Base-by-base conservation (phyloP, 164 flowering plant species). In the Magnolia sinica region DNA sequence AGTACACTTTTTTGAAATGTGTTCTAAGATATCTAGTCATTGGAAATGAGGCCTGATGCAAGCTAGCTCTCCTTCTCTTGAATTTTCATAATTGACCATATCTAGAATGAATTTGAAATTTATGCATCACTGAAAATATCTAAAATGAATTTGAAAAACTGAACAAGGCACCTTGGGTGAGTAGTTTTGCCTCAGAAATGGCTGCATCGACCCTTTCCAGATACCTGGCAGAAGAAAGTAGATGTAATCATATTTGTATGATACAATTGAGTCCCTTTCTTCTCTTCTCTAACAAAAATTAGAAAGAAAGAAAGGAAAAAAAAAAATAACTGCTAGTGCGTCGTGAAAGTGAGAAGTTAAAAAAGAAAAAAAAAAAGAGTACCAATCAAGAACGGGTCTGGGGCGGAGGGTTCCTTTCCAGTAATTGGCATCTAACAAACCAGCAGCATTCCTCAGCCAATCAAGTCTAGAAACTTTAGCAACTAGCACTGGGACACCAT, bases 311-410 rank as follows among this genome's bases (percentile, higher is more conserved):
- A 63, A 11, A 63, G 1, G 65, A 19, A n/a, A 63, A 2, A 27
- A 67, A 10, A 6, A 8, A 27, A 20, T 8, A 27, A 67, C 45
- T 23, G 45, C n/a, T 27, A 67, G 70, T 23, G 19, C 3, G 70
- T 23, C 14, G 14, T 7, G 70, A 67, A 20, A 23, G 45, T 23
- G 31, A 64, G 67, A 64, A 8, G 7, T 19, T 27, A 27, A 27
- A 27, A 27, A 27, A 64, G 67, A 19, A 18, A n/a, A n/a, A 16
- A 2, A 55, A 14, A 9, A 55, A 14, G 4, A 55, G 10, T 80
- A 91, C 97, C 98, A 93, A 76, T 95, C 94, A 52, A 95, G 97
- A 76, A 95, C 97, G 37, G 98, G 97, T 16, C 98, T 89, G 83
- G 98, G 98, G 18, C 82, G 85, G 64, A 95, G 97, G 45, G 92